Evolutionary conservation across 495 filamentous ascomycete genomes (phyloP).

Genomic region (Daldinia loculata): DNA sequence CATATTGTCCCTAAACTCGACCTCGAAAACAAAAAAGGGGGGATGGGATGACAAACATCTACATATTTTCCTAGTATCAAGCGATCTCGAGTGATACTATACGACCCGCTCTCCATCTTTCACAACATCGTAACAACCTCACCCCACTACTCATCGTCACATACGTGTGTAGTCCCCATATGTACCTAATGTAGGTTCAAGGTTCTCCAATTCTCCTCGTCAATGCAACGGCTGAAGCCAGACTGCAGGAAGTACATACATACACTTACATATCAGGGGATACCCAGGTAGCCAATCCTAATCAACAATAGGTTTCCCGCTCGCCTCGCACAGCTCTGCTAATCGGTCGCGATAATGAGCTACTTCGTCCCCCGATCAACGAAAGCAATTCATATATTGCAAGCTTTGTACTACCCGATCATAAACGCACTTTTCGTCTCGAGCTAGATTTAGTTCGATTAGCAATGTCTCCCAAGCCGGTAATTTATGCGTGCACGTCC

Average conservation of each 20-base stretch:
- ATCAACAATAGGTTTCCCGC: slow-evolving; percentile 17
- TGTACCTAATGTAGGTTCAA: background rate
- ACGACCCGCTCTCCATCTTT: slow-evolving; percentile 24
- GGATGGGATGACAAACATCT: slow-evolving; percentile 24
- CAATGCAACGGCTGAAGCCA: slow-evolving; percentile 35
- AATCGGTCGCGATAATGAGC: slow-evolving; percentile 16
- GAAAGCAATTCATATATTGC: slow-evolving; percentile 32
- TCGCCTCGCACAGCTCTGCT: slow-evolving; percentile 24
- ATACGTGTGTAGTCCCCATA: background rate
- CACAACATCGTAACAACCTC: slow-evolving; percentile 35
- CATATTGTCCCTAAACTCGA: slow-evolving; percentile 7
- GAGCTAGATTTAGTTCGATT: slow-evolving; percentile 9
- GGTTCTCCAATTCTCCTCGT: slow-evolving; percentile 29
- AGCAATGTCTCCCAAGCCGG: slow-evolving; percentile 17
- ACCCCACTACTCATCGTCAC: slow-evolving; percentile 39
- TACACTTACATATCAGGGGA: slow-evolving; percentile 21
- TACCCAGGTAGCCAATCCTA: slow-evolving; percentile 26
- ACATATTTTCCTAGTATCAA: slow-evolving; percentile 16
- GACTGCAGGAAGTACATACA: slow-evolving; percentile 27
- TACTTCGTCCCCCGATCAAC: slow-evolving; percentile 30
- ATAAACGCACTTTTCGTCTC: slow-evolving; percentile 19
- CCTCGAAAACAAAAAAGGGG: slow-evolving; percentile 19
- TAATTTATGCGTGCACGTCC: slow-evolving; percentile 14
- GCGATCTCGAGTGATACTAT: slow-evolving; percentile 31
- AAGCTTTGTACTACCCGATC: slow-evolving; percentile 10